Base-by-base conservation (phyloP, 495 filamentous ascomycete genomes). In the Trichoderma parareesei region DNA sequence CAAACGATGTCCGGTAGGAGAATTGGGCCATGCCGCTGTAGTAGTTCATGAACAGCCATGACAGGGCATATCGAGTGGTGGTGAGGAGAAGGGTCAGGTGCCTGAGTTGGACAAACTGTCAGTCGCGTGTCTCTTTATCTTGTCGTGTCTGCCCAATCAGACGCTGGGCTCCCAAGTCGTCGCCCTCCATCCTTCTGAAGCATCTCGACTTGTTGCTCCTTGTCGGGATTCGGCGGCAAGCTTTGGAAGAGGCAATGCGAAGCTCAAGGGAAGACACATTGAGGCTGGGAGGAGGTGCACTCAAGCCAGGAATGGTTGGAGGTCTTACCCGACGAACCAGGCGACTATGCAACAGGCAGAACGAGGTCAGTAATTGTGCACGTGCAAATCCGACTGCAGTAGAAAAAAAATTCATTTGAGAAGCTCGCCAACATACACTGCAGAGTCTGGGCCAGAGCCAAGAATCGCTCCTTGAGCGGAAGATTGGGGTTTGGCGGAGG, bases 281-380 rank as follows among this genome's bases (percentile, higher is more conserved):
- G 59, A 57, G 43, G 16, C 60, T 57, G 18, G 62, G 55, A 27
- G 27, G 27, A 27, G 16, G 49, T 38, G 65, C 3, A 20, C 9
- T 14, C 5, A 20, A 38, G 40, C 10, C 35, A 35, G 59, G 46
- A 55, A 33, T 10, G 43, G 60, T 11, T 44, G 41, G 41, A 69
- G 40, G 68, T 88, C 90, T 65, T 88, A 93, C 88, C 94, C 94
- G 68, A 86, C 79, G 70, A 98, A 98, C 94, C 94, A 98, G 64
- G 83, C 83, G 71, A 82, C 78, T 78, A 10, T 37, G 27, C 8
- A 35, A 37, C 53, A 37, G 62, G 46, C 70, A 44, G 49, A 38
- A 16, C 6, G 63, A 67, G 48, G 71, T 78, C 69, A 77, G 73
- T 13, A 16, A 42, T 11, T 20, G n/a, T 40, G 16, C 38, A 40